Evolutionary conservation across 768 basidiomycete species (phyloP).

Genomic region (Mycena amicta): DNA sequence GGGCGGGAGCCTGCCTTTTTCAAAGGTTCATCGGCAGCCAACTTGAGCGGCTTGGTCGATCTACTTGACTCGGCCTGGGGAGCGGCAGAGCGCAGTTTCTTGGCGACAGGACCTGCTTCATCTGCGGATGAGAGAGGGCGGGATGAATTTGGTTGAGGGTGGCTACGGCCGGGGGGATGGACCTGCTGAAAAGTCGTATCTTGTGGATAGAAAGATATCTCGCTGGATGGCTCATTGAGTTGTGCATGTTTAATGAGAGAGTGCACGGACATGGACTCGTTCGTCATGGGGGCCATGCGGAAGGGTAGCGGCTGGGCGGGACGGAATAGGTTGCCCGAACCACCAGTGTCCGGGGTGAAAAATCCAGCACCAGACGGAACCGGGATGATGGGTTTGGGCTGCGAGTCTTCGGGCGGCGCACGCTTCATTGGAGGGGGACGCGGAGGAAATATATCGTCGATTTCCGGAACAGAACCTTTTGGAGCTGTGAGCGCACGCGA

Average conservation of each 20-base stretch:
- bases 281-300: slow-evolving; percentile 57
- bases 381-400: slow-evolving; percentile 47
- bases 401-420: slow-evolving; percentile 52
- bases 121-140: slow-evolving; percentile 83
- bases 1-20: slow-evolving; percentile 93
- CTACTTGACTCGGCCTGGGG: slow-evolving; percentile 56
- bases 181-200: slow-evolving; percentile 63
- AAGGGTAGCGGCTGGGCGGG: slow-evolving; percentile 54
- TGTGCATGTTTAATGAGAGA: slow-evolving; percentile 20
- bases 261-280: slow-evolving; percentile 63
- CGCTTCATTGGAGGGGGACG: slow-evolving; percentile 59
- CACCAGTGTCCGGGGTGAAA: slow-evolving; percentile 72
- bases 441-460: slow-evolving; percentile 74
- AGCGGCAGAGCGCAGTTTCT: slow-evolving; percentile 69
- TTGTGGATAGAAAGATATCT: slow-evolving; percentile 52
- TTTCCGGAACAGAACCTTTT: slow-evolving; percentile 67
- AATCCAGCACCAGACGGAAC: slow-evolving; percentile 69
- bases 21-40: slow-evolving; percentile 66
- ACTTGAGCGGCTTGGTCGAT: slow-evolving; percentile 60
- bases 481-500: too few relatives aligned
- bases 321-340: slow-evolving; percentile 58
- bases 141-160: slow-evolving; percentile 50
- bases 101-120: slow-evolving; percentile 76
- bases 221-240: slow-evolving; percentile 51
- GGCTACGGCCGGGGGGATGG: slow-evolving; percentile 51